Percentiles rank a stretch among this genome's conserved stretches.
phyloP scores from a whole-genome alignment of 768 basidiomycete genomes.

The Suillus fuscotomentosus region DNA sequence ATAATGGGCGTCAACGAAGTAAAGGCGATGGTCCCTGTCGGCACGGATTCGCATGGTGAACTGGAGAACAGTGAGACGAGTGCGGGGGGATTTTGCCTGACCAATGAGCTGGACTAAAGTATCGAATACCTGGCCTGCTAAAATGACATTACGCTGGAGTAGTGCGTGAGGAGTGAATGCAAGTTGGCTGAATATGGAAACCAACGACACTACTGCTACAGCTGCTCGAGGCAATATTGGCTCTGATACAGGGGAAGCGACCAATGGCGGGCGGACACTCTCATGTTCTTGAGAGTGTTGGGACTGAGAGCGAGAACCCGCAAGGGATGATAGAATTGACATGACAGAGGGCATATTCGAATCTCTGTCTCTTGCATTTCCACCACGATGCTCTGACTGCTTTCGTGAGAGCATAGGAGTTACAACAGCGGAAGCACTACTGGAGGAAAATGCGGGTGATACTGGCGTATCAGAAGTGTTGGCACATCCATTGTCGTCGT shows the following conservation, averaged over 20 bases:
- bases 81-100: slow-evolving; percentile 50
- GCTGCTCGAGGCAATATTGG: slow-evolving; percentile 46
- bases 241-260: slow-evolving; percentile 25
- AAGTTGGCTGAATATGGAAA: slow-evolving; percentile 68
- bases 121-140: slow-evolving; percentile 55
- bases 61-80: slow-evolving; percentile 72
- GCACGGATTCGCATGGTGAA: slow-evolving; percentile 88
- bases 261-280: slow-evolving; percentile 28
- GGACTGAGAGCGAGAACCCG: slow-evolving; percentile 61
- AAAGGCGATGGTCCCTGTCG: slow-evolving; percentile 86
- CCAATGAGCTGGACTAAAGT: slow-evolving; percentile 48
- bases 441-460: slow-evolving; percentile 31
- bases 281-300: slow-evolving; percentile 41
- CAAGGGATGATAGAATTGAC: slow-evolving; percentile 63
- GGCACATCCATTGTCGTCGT: slow-evolving; percentile 42
- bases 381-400: slow-evolving; percentile 51
- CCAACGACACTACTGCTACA: slow-evolving; percentile 60
- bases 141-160: slow-evolving; percentile 40
- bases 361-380: slow-evolving; percentile 48
- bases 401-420: slow-evolving; percentile 59
- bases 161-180: slow-evolving; percentile 65
- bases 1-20: slow-evolving; percentile 52
- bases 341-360: slow-evolving; percentile 56
- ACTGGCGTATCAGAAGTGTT: slow-evolving; percentile 37
- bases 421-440: slow-evolving; percentile 30